Evolutionary conservation across 768 basidiomycete species (phyloP), one percentile per base, ranked within the genome.

Genomic region (Pleurotus giganteus): DNA sequence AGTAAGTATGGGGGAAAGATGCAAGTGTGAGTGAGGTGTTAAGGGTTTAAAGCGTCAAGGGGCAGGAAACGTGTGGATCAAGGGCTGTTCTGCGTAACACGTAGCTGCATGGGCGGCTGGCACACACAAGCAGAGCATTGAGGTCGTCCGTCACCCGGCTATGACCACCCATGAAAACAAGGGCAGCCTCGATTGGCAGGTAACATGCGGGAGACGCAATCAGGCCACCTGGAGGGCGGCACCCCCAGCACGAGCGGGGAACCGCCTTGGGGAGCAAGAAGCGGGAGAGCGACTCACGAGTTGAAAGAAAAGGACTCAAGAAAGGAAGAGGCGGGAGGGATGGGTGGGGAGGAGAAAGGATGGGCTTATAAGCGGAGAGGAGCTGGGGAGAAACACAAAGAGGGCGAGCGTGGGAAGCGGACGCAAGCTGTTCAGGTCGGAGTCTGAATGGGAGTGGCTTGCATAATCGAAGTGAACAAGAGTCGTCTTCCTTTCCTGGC

Each of bases 21-120:
- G n/a, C 49, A 57, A 26, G 28, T 52, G 32, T 34, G 59, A 61
- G 23, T 63, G 66, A 54, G 60, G 7, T 24, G 55, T 32, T 47
- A 46, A 44, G 64, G 66, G 68, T 68, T 66, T 63, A 56, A 61
- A 63, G 60, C 61, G 47, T 56, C 55, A 37, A 69, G 66, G 73
- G 71, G 71, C 71, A 66, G 68, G 71, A 60, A 57, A 61, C 69
- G 73, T 74, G 75, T 72, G 74, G 62, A 73, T 74, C 70, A 72
- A 61, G 71, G 66, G 65, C 63, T 65, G 70, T 69, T 58, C 52
- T 47, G 55, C 63, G 67, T 58, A 65, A 66, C 65, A 68, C 61
- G 68, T 67, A 71, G 71, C 57, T 69, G 75, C 64, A 64, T 61
- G 60, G 54, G 63, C 64, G 65, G 68, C 63, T 70, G 65, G 64